These are phyloP conservation scores for Pseudogymnoascus sp. DNA, from an alignment of 2,329 filamentous ascomycete species.

Conservation along the genomic window DNA sequence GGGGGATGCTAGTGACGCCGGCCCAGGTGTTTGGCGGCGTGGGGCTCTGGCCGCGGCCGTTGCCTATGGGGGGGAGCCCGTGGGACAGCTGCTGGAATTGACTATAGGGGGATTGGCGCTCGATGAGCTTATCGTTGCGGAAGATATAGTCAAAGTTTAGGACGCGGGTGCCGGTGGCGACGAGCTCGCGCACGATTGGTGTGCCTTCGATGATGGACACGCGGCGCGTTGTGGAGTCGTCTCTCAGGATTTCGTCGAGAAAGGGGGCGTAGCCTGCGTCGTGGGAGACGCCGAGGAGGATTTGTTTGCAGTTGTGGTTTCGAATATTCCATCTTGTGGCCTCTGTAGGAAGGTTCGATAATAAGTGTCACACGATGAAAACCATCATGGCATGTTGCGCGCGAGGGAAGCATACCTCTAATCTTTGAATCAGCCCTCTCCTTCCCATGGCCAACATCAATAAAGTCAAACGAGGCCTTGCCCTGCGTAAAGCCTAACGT, in stretches of 20 bases:
- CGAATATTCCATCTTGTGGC: constrained; percentile 46
- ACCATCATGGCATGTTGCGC: neutral
- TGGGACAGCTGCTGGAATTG: constrained; percentile 12
- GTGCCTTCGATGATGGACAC: constrained; percentile 47
- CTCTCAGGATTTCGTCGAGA: constrained; percentile 44
- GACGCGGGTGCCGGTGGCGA: constrained; percentile 38
- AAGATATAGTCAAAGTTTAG: constrained; percentile 44
- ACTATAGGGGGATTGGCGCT: constrained; percentile 27
- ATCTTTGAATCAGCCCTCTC: constrained; percentile 53
- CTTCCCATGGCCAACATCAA: constrained; percentile 52
- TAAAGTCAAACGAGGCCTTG: constrained; percentile 52
- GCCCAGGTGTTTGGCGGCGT: constrained; percentile 25
- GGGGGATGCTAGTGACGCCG: constrained; percentile 25
- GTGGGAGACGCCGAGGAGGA: constrained; percentile 53
- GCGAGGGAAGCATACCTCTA: constrained; percentile 37
- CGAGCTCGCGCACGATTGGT: constrained; percentile 42
- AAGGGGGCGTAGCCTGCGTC: constrained; percentile 53
- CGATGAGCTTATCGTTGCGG: constrained; percentile 43
- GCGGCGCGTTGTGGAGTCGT: constrained; percentile 35
- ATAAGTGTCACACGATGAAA: neutral
- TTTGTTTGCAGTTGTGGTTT: constrained; percentile 52
- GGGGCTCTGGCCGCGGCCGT: constrained; percentile 14
- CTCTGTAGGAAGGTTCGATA: constrained; percentile 22
- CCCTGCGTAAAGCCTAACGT: constrained; percentile 50
- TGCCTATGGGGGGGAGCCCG: neutral